Conservation (phyloP, 257 asterid species). For the Solanum pinnatisectum region DNA sequence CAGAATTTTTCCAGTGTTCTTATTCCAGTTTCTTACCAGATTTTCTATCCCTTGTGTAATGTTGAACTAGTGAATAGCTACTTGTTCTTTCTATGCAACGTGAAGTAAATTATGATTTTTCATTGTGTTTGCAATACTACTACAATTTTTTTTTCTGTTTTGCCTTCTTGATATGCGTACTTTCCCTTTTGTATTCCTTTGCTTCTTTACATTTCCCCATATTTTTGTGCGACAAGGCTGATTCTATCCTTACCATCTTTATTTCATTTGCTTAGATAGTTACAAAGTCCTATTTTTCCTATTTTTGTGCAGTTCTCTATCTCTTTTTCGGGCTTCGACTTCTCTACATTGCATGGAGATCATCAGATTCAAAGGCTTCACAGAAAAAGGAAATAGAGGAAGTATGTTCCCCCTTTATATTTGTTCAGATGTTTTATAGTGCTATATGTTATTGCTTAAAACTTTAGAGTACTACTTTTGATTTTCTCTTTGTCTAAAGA, state of each 20-base stretch:
- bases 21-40: background rate
- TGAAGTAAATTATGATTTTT: background rate
- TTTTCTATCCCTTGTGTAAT: background rate
- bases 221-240: background rate
- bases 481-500: background rate
- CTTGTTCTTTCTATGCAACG: background rate
- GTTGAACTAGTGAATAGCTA: background rate
- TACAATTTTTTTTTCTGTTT: background rate
- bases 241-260: background rate
- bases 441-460: background rate
- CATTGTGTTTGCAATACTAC: background rate
- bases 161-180: background rate
- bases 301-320: constrained; percentile 68
- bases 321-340: constrained; percentile 85
- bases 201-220: background rate
- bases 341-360: constrained; percentile 88
- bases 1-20: background rate
- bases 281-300: background rate
- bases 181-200: background rate
- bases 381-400: constrained; percentile 94
- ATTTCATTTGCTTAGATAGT: background rate
- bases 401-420: constrained; percentile 28
- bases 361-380: constrained; percentile 70
- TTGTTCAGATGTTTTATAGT: background rate
- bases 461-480: background rate